These are phyloP conservation scores for Lignosus rhinocerotis DNA, from an alignment of 1,284 basidiomycete species.

Conservation along the genomic window DNA sequence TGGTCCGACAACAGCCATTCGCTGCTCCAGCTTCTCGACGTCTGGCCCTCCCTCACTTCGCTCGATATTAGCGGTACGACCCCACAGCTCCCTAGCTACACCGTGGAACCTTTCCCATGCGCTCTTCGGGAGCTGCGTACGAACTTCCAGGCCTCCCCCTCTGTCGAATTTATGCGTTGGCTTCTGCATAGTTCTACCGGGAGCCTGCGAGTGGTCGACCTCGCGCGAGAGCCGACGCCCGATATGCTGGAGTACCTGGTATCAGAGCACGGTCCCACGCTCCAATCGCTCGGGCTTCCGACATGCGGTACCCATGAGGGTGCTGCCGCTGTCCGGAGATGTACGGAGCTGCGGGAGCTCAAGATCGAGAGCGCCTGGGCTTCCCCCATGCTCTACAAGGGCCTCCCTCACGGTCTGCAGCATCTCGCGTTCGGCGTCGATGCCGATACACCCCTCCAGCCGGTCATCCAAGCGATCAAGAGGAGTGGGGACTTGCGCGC, in stretches of 20 bases:
- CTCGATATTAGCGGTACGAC: slow-evolving; percentile 61
- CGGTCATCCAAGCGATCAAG: slow-evolving; percentile 40
- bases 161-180: slow-evolving; percentile 64
- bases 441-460: slow-evolving; percentile 51
- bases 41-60: slow-evolving; percentile 56
- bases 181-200: slow-evolving; percentile 57
- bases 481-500: slow-evolving; percentile 22
- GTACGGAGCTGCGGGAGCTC: slow-evolving; percentile 50
- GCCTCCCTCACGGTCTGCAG: slow-evolving; percentile 49
- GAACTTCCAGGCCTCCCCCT: slow-evolving; percentile 60
- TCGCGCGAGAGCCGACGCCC: slow-evolving; percentile 56
- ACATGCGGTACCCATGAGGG: slow-evolving; percentile 50
- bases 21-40: slow-evolving; percentile 60
- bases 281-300: slow-evolving; percentile 59
- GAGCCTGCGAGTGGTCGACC: slow-evolving; percentile 52
- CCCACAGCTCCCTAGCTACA: slow-evolving; percentile 48
- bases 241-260: slow-evolving; percentile 55
- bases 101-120: slow-evolving; percentile 45
- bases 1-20: slow-evolving; percentile 64
- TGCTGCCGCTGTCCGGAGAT: slow-evolving; percentile 46
- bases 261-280: slow-evolving; percentile 44
- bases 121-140: slow-evolving; percentile 53
- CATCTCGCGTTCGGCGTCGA: slow-evolving; percentile 61
- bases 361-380: slow-evolving; percentile 51
- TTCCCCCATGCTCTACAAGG: slow-evolving; percentile 46